Conservation (phyloP, 305 asterid species). For the Fraxinus velutina region DNA sequence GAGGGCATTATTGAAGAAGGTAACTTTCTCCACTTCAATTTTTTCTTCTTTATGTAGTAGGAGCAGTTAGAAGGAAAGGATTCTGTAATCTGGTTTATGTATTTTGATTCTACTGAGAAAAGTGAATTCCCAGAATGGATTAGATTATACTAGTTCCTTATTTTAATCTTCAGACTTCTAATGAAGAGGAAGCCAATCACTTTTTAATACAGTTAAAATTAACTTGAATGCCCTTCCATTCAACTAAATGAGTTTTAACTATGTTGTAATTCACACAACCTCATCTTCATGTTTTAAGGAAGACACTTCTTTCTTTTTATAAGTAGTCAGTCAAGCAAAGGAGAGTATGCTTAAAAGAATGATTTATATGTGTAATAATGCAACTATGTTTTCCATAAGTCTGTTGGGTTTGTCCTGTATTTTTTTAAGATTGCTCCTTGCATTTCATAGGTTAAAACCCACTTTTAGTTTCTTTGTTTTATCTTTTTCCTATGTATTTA, state of each 20-base stretch:
- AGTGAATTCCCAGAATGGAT: neutral
- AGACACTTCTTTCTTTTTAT: neutral
- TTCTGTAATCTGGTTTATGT: constrained; percentile 1
- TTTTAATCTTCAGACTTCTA: neutral
- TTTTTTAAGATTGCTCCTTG: neutral
- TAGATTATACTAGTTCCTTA: neutral
- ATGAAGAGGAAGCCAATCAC: neutral
- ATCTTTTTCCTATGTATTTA: neutral
- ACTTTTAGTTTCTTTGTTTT: constrained; percentile 8
- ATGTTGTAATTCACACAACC: neutral
- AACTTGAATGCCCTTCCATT: neutral
- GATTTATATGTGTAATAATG: neutral
- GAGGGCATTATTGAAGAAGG: constrained; percentile 94
- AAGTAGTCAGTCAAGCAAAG: constrained; percentile 1
- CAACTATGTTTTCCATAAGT: constrained; percentile 2
- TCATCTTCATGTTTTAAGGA: neutral
- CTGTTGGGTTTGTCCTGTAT: neutral
- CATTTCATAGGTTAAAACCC: neutral
- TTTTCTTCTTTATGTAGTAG: constrained; percentile 3
- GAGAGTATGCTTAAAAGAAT: neutral
- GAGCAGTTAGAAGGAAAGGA: constrained; percentile 1
- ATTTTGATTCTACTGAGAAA: neutral
- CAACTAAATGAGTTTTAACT: neutral
- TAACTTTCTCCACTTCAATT: constrained; percentile 23
- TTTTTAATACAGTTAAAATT: neutral